A percentile compares a stretch with the other conserved stretches of the same genome.
Evolutionary conservation across 169 alveolate genomes (phyloP).

Genomic region (Eimeria falciformis): DNA sequence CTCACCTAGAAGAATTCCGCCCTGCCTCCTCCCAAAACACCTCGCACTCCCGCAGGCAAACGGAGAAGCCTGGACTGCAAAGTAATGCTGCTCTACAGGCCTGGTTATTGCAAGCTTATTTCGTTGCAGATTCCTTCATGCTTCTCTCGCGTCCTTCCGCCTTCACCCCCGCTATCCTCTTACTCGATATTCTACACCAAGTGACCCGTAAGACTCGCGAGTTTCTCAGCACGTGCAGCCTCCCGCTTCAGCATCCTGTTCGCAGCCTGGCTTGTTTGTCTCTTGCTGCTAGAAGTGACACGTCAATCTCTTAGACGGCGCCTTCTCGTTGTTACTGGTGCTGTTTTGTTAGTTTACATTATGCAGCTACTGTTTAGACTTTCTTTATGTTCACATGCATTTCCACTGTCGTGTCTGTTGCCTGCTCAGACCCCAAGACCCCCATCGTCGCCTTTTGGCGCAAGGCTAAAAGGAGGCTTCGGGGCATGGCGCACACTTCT

Average conservation of each 20-base stretch:
- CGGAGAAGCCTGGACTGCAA: no score
- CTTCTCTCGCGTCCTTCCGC: conserved; percentile 64
- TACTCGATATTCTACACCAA: conserved; percentile 17
- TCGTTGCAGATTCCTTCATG: conserved; percentile 53
- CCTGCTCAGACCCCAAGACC: conserved; percentile 29
- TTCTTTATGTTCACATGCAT: neutral
- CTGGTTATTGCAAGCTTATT: conserved; percentile 50
- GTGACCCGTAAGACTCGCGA: conserved; percentile 5
- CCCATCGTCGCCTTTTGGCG: conserved; percentile 64
- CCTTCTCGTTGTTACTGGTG: neutral
- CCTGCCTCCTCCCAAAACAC: no score
- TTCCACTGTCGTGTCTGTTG: neutral
- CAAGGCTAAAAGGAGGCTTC: conserved; percentile 23
- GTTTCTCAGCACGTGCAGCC: no score
- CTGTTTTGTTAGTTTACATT: neutral
- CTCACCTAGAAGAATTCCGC: no score
- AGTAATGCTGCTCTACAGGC: neutral
- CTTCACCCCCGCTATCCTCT: conserved; percentile 31
- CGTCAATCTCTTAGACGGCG: neutral
- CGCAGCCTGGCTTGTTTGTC: no score
- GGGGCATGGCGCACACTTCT: conserved; percentile 26
- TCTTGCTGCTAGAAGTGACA: no score
- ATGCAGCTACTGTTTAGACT: neutral
- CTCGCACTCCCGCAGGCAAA: no score
- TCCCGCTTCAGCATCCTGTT: no score